These are phyloP conservation scores for Candolleomyces aberdarensis DNA, from an alignment of 768 basidiomycete species.

Conservation along the genomic window DNA sequence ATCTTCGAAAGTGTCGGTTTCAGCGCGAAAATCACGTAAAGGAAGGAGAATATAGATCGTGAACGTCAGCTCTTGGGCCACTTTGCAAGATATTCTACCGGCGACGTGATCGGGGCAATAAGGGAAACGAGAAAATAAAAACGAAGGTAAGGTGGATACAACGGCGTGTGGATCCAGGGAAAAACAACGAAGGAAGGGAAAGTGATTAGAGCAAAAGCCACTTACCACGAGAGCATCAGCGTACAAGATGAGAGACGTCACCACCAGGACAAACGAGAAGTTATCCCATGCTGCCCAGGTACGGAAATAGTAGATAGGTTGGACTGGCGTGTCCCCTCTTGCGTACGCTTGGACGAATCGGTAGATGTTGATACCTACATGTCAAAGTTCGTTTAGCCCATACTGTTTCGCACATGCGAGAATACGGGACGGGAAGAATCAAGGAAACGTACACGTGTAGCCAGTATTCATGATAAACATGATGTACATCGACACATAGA, in stretches of 20 bases:
- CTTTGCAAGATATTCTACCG: neutral
- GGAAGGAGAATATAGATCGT: neutral
- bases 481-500: slow-evolving; percentile 5
- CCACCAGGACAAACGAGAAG: neutral
- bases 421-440: neutral
- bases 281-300: neutral
- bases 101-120: neutral
- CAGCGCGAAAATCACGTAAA: neutral
- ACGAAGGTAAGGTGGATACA: too few species aligned
- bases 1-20: slow-evolving; percentile 13
- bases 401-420: neutral
- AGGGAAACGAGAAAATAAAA: neutral
- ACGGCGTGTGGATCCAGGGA: too few species aligned
- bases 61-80: neutral
- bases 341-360: slow-evolving; percentile 2
- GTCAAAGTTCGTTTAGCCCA: neutral
- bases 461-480: neutral
- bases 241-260: neutral
- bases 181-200: too few species aligned
- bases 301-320: slow-evolving; percentile 1
- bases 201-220: too few species aligned
- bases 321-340: neutral
- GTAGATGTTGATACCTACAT: slow-evolving; percentile 2
- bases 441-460: neutral
- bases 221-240: neutral